phyloP scores from a whole-genome alignment of 2,329 filamentous ascomycete genomes.

The Periconia sp. region DNA sequence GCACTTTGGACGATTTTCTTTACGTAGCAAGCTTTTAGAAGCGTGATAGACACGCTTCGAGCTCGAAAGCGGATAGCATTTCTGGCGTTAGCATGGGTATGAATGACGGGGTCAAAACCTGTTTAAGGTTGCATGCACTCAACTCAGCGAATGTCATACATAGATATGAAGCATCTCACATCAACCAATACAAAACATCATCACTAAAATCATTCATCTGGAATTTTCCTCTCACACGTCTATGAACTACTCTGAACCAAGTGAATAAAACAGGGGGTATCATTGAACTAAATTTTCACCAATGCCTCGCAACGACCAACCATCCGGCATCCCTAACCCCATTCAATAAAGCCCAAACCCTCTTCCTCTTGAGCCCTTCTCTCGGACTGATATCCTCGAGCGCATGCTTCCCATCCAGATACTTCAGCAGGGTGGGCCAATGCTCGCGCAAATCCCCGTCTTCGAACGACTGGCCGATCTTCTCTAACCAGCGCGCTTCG shows the following conservation, averaged over 20 bases:
- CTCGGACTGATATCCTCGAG: constrained; percentile 86
- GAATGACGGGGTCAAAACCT: too few relatives aligned
- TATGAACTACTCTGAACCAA: neutral
- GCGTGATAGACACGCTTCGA: too few relatives aligned
- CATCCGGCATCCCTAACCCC: constrained; percentile 75
- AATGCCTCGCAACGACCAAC: constrained; percentile 49
- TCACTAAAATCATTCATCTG: too few relatives aligned
- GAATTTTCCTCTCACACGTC: too few relatives aligned
- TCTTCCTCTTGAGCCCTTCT: constrained; percentile 84
- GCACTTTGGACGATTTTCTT: too few relatives aligned
- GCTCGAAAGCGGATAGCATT: too few relatives aligned
- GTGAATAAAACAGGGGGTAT: constrained; percentile 1
- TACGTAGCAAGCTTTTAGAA: too few relatives aligned
- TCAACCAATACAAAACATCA: too few relatives aligned
- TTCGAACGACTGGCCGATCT: constrained; percentile 41
- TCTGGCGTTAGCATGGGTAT: too few relatives aligned
- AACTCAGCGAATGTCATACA: too few relatives aligned
- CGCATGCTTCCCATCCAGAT: constrained; percentile 85
- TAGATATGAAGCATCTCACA: too few relatives aligned
- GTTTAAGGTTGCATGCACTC: too few relatives aligned
- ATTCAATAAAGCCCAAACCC: constrained; percentile 58
- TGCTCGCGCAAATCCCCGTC: constrained; percentile 62
- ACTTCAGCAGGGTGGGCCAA: constrained; percentile 79
- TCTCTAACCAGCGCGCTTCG: constrained; percentile 73
- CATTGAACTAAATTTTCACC: constrained; percentile 25